A percentile compares a stretch with the other conserved stretches of the same genome.
These are phyloP conservation scores for Umbelopsis sp. DNA, from an alignment of 192 early-diverging fungal genomes.

Conservation along the genomic window DNA sequence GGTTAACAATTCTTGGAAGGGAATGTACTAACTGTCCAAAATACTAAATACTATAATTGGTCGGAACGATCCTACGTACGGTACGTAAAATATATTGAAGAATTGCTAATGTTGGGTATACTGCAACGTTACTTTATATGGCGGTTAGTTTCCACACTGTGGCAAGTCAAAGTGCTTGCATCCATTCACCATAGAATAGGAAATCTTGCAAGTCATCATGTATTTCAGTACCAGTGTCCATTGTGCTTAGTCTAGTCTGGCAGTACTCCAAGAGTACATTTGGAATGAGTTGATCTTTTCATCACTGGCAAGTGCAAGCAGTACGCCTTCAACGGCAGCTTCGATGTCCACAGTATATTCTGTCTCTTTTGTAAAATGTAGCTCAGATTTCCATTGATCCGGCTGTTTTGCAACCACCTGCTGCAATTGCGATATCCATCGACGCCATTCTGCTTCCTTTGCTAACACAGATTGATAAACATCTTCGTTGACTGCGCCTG, in stretches of 20 bases:
- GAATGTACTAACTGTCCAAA: too few relatives aligned
- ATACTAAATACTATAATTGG: too few relatives aligned
- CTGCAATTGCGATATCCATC: background rate
- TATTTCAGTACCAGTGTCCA: too few relatives aligned
- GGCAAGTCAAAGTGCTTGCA: too few relatives aligned
- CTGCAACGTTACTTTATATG: too few relatives aligned
- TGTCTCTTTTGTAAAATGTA: background rate
- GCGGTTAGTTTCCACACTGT: too few relatives aligned
- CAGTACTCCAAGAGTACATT: background rate
- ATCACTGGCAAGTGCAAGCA: background rate
- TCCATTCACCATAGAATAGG: too few relatives aligned
- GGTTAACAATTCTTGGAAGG: too few relatives aligned
- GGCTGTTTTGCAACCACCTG: background rate
- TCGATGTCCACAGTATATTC: background rate
- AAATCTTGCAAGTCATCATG: too few relatives aligned
- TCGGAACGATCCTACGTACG: too few relatives aligned
- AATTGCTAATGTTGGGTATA: too few relatives aligned
- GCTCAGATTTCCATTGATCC: background rate
- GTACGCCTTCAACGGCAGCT: background rate
- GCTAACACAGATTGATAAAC: background rate
- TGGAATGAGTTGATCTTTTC: background rate
- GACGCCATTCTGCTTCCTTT: background rate
- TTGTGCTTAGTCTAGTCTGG: background rate
- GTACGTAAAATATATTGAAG: too few relatives aligned
- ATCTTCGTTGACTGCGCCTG: background rate